phyloP scores from a whole-genome alignment of 1,284 basidiomycete species.

The Quambalaria eucalypti region DNA sequence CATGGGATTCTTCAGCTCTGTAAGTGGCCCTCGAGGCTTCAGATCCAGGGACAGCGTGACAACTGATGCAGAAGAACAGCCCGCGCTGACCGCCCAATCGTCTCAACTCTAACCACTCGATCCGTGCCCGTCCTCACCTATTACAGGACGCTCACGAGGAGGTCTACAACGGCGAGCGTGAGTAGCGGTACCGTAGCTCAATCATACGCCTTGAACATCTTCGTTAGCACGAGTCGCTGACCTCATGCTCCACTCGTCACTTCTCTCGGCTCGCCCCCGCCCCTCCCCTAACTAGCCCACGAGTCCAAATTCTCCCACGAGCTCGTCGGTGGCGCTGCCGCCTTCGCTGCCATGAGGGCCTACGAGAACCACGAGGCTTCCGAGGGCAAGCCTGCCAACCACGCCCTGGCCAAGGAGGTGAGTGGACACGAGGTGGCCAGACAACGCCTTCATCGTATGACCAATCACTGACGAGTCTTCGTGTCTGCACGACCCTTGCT shows the following conservation, averaged over 20 bases:
- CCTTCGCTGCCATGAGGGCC: conserved; percentile 53
- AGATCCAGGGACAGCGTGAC: too few relatives aligned
- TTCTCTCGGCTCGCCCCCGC: too few relatives aligned
- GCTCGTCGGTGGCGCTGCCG: conserved; percentile 54
- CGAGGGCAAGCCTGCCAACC: conserved; percentile 32
- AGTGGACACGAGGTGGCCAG: not conserved
- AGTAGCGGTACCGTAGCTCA: not conserved
- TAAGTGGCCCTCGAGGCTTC: not conserved
- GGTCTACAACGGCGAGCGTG: not conserved
- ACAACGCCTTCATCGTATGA: conserved; percentile 37
- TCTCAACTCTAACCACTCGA: not conserved
- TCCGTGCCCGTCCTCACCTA: not conserved
- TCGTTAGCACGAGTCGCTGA: not conserved
- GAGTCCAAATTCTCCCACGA: conserved; percentile 54
- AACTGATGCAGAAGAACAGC: too few relatives aligned
- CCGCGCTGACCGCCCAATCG: too few relatives aligned
- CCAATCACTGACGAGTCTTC: conserved; percentile 20
- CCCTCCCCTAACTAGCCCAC: too few relatives aligned
- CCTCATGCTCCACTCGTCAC: not conserved
- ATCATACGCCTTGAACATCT: not conserved
- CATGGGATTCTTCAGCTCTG: conserved; percentile 1
- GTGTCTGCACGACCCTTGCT: not conserved
- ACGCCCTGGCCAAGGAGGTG: conserved; percentile 49
- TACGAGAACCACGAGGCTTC: conserved; percentile 53
- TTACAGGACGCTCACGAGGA: not conserved